These are phyloP conservation scores for Cyclanthera cordifolia DNA, from an alignment of 306 rosid species.

Conservation along the genomic window DNA sequence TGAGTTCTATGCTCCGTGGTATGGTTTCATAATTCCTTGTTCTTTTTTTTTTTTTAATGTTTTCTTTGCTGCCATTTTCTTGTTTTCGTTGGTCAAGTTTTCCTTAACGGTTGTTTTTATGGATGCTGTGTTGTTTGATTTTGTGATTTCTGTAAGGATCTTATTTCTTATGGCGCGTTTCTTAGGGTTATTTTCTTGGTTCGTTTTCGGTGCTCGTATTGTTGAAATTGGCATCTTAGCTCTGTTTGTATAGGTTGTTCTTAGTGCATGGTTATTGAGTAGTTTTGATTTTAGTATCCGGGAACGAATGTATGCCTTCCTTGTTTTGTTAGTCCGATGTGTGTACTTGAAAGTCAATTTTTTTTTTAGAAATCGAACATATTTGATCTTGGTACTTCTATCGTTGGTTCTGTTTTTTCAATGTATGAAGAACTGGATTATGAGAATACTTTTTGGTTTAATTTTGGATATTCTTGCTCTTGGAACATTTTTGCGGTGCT, in stretches of 20 bases:
- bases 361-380: too few relatives aligned
- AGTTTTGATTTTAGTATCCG: background rate
- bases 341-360: background rate
- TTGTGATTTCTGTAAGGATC: background rate
- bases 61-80: background rate
- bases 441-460: background rate
- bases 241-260: background rate
- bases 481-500: background rate
- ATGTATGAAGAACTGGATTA: background rate
- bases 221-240: background rate
- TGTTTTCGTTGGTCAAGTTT: background rate
- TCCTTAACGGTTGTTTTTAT: background rate
- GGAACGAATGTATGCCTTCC: background rate
- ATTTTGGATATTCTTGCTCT: background rate
- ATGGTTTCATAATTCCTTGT: conserved; percentile 9
- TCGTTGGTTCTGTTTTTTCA: background rate
- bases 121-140: background rate
- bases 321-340: background rate
- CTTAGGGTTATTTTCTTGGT: background rate
- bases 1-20: conserved; percentile 95
- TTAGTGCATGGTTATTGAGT: background rate
- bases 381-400: background rate
- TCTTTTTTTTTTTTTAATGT: background rate
- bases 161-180: background rate
- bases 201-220: background rate